Evolutionary conservation across 352 stramenopile species (phyloP).

Genomic region (Globisporangium solare): DNA sequence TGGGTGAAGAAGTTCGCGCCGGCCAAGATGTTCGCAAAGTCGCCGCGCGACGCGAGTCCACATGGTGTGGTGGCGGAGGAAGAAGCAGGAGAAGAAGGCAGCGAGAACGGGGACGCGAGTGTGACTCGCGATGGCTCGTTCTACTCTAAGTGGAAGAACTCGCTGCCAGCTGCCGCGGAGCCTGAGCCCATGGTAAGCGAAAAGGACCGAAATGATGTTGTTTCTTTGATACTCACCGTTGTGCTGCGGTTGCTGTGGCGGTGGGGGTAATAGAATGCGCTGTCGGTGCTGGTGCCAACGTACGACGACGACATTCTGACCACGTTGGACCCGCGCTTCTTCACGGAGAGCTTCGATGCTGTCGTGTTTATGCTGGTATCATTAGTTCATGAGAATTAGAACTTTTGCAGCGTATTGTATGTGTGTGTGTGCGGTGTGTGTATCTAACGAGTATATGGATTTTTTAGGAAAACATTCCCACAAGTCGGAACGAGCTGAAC

Average conservation of each 20-base stretch:
- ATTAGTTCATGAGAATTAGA: not conserved
- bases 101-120: constrained; percentile 3
- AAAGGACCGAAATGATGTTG: not conserved
- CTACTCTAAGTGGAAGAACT: no score
- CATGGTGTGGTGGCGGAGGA: not conserved
- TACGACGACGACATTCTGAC: constrained; percentile 63
- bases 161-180: no score
- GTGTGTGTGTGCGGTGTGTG: not conserved
- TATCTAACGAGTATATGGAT: no score
- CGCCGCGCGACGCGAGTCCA: not conserved
- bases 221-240: not conserved
- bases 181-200: no score
- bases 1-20: constrained; percentile 56
- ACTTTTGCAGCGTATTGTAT: not conserved
- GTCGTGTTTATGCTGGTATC: constrained; percentile 62
- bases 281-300: constrained; percentile 62
- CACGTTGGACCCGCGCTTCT: constrained; percentile 75
- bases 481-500: constrained; percentile 40
- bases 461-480: constrained; percentile 57
- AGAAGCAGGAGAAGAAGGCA: constrained; percentile 16
- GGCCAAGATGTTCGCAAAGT: constrained; percentile 17
- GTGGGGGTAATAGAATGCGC: constrained; percentile 1
- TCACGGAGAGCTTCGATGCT: constrained; percentile 75
- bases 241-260: not conserved
- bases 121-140: not conserved